These are phyloP conservation scores for Antitrichia curtipendula DNA, from an alignment of 225 moss, liverwort and hornwort genomes.

Conservation along the genomic window DNA sequence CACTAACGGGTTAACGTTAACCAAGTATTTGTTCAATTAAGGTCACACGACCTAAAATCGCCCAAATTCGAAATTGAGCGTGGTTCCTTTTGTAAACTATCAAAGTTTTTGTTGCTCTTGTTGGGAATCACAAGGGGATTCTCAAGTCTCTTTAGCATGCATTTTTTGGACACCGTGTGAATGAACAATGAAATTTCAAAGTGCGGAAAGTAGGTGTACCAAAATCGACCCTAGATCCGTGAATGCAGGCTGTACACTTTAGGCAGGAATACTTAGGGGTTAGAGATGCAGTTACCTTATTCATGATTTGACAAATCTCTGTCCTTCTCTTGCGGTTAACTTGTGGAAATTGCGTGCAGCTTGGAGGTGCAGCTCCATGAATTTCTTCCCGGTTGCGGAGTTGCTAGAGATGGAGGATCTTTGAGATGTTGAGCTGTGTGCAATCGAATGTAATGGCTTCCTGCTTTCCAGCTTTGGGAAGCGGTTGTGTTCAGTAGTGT, in stretches of 20 bases:
- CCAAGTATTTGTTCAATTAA: not conserved
- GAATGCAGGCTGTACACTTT: not conserved
- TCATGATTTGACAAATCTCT: not conserved
- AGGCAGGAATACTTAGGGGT: not conserved
- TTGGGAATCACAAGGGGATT: not conserved
- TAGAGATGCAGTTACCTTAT: not conserved
- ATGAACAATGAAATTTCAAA: not conserved
- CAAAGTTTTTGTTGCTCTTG: not conserved
- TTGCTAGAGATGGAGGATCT: not conserved
- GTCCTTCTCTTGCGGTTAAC: not conserved
- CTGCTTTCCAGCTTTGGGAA: not conserved
- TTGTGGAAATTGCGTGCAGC: constrained; percentile 3
- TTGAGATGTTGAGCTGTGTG: not conserved
- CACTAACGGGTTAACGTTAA: not conserved
- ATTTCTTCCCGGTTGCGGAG: not conserved
- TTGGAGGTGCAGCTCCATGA: constrained; percentile 15
- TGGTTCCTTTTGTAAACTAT: not conserved
- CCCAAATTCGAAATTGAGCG: not conserved
- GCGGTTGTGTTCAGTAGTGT: not conserved
- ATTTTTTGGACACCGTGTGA: not conserved
- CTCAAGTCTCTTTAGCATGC: not conserved
- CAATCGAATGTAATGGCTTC: not conserved
- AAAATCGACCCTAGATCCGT: not conserved
- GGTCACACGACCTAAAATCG: not conserved
- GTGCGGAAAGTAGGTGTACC: not conserved